These are phyloP conservation scores for Citrus unshiu DNA, from an alignment of 345 rosid species.

Conservation along the genomic window DNA sequence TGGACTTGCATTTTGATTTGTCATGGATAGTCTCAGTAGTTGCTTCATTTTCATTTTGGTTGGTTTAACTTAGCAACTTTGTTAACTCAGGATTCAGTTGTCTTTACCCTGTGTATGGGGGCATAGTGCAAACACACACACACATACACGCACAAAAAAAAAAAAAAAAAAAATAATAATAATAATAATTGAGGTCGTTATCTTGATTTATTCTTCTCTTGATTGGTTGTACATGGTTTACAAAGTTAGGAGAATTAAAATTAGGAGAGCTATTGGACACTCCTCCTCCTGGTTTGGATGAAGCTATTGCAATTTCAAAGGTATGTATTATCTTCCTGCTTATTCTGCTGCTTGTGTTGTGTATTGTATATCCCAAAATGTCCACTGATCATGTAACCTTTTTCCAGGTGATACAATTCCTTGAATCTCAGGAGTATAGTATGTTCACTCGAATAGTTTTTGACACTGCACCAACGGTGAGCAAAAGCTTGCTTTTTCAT, in stretches of 20 bases:
- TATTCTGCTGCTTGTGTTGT: constrained; percentile 2
- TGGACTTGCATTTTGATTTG: not conserved
- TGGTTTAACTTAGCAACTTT: not conserved
- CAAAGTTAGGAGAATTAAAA: constrained; percentile 86
- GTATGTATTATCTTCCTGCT: constrained; percentile 30
- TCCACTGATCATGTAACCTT: constrained; percentile 19
- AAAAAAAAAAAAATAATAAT: too few species aligned
- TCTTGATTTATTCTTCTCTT: constrained; percentile 5
- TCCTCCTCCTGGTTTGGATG: constrained; percentile 99
- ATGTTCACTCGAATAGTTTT: constrained; percentile 93
- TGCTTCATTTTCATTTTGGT: not conserved
- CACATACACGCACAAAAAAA: not conserved
- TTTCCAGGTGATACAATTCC: constrained; percentile 91
- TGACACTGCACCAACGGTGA: constrained; percentile 98
- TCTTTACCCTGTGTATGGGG: not conserved
- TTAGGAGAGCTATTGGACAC: constrained; percentile 91
- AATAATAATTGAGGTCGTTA: not conserved
- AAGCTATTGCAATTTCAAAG: constrained; percentile 97
- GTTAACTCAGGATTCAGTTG: not conserved
- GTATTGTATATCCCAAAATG: constrained; percentile 4
- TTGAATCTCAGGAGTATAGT: constrained; percentile 81
- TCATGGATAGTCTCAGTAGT: not conserved
- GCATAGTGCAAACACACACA: not conserved
- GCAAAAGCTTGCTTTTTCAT: constrained; percentile 15
- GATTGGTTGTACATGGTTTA: constrained; percentile 11